Percentiles rank a stretch among this genome's conserved stretches.
Conservation (phyloP, 1,139 yeast genomes). For the Yarrowia galli region DNA sequence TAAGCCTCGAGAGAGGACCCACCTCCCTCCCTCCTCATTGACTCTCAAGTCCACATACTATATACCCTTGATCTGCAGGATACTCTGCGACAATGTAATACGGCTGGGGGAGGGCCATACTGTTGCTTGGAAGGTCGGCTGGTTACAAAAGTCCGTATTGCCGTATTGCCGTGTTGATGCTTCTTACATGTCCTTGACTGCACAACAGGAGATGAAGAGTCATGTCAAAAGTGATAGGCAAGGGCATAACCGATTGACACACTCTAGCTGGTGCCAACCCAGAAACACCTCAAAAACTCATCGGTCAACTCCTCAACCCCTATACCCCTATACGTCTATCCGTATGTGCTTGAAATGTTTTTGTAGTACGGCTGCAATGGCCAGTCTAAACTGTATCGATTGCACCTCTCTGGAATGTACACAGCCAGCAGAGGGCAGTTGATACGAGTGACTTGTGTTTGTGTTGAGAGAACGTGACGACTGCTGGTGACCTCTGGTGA, state of each 20-base stretch:
- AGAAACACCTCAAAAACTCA: background rate
- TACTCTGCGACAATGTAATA: background rate
- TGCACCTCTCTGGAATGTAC: background rate
- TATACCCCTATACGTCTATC: background rate
- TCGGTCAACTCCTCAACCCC: background rate
- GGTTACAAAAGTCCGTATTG: too few relatives aligned
- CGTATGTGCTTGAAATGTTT: too few relatives aligned
- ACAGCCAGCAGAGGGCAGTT: too few relatives aligned
- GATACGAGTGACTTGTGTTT: background rate
- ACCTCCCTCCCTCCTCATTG: too few relatives aligned
- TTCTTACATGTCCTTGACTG: too few relatives aligned
- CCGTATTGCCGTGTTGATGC: background rate
- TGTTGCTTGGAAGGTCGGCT: background rate
- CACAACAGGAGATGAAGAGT: too few relatives aligned
- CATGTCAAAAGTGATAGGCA: too few relatives aligned
- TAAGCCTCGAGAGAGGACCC: slow-evolving; percentile 4
- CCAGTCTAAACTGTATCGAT: background rate
- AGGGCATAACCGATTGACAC: too few relatives aligned
- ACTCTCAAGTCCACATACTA: too few relatives aligned
- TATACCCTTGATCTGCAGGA: slow-evolving; percentile 19
- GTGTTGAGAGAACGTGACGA: too few relatives aligned
- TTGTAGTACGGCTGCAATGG: slow-evolving; percentile 1
- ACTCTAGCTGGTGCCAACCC: background rate
- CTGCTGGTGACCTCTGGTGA: too few relatives aligned
- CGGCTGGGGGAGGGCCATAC: background rate